Conservation (phyloP, 106 monocot species). For the Dioscorea dumetorum region DNA sequence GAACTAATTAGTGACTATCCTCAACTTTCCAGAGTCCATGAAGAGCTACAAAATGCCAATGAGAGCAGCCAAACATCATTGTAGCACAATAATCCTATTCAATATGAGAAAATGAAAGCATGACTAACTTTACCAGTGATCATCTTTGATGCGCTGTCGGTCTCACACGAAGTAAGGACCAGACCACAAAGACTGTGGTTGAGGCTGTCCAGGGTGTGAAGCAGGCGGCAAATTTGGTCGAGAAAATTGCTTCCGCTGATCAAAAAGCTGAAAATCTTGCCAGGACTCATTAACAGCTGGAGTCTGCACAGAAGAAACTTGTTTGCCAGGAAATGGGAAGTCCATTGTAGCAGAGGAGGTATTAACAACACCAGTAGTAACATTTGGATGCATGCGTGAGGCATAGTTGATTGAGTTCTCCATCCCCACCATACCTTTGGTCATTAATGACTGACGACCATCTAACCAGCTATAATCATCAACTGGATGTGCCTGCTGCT, state of each 20-base stretch:
- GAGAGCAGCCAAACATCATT: background rate
- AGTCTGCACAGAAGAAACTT: conserved; percentile 25
- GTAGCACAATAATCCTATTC: background rate
- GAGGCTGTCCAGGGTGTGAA: conserved; percentile 36
- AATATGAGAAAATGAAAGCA: background rate
- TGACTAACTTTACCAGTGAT: conserved; percentile 22
- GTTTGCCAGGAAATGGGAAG: conserved; percentile 79
- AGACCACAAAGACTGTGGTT: conserved; percentile 55
- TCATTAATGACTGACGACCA: conserved; percentile 48
- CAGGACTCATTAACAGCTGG: conserved; percentile 27
- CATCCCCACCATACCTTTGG: conserved; percentile 1
- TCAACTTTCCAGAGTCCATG: background rate
- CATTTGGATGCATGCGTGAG: conserved; percentile 5
- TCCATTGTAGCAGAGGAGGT: conserved; percentile 18
- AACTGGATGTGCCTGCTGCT: conserved; percentile 11
- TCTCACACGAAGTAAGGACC: conserved; percentile 63
- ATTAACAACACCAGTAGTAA: conserved; percentile 8
- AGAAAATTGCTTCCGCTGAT: conserved; percentile 33
- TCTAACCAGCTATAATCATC: conserved; percentile 95
- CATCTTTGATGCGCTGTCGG: conserved; percentile 4
- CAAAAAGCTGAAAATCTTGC: conserved; percentile 65
- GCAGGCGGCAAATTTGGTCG: conserved; percentile 23
- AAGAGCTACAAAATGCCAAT: background rate
- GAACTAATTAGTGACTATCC: background rate
- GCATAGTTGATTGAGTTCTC: conserved; percentile 20